phyloP scores from a whole-genome alignment of 2,329 filamentous ascomycete genomes.

The Alternaria novae-zelandiae region DNA sequence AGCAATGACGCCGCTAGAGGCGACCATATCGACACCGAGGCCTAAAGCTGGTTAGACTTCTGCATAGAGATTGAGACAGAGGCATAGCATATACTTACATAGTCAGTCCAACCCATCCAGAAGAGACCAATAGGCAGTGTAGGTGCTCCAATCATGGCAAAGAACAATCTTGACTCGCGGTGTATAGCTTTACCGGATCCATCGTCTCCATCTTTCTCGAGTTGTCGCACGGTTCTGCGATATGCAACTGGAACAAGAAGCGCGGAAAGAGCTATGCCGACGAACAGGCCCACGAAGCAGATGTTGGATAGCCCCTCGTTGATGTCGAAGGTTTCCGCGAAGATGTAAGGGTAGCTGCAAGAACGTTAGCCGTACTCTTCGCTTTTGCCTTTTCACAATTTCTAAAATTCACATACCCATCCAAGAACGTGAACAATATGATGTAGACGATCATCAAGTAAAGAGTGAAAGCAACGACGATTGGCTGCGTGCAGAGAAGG shows the following conservation, averaged over 20 bases:
- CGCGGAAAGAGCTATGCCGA: constrained; percentile 49
- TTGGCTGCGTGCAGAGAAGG: constrained; percentile 51
- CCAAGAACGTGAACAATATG: constrained; percentile 61
- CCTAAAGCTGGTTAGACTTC: not conserved
- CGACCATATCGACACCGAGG: constrained; percentile 7
- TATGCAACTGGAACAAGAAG: constrained; percentile 50
- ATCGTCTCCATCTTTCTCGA: constrained; percentile 45
- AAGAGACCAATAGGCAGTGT: constrained; percentile 61
- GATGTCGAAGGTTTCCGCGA: constrained; percentile 57
- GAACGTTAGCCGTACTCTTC: not conserved
- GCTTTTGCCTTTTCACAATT: not conserved
- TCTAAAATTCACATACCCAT: constrained; percentile 51
- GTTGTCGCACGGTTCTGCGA: constrained; percentile 43
- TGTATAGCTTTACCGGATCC: constrained; percentile 49
- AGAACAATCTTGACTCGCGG: constrained; percentile 62
- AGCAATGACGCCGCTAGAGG: constrained; percentile 55
- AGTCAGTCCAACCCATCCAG: constrained; percentile 65
- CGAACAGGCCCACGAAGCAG: constrained; percentile 56
- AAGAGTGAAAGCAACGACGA: constrained; percentile 57
- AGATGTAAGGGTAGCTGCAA: constrained; percentile 51
- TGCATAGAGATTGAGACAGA: not conserved
- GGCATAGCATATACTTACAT: constrained; percentile 21
- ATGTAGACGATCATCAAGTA: constrained; percentile 64
- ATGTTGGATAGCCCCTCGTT: constrained; percentile 54
- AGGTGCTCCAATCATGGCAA: constrained; percentile 58